Base-by-base conservation (phyloP, 2,329 filamentous ascomycete genomes). In the Colletotrichum lupini region DNA sequence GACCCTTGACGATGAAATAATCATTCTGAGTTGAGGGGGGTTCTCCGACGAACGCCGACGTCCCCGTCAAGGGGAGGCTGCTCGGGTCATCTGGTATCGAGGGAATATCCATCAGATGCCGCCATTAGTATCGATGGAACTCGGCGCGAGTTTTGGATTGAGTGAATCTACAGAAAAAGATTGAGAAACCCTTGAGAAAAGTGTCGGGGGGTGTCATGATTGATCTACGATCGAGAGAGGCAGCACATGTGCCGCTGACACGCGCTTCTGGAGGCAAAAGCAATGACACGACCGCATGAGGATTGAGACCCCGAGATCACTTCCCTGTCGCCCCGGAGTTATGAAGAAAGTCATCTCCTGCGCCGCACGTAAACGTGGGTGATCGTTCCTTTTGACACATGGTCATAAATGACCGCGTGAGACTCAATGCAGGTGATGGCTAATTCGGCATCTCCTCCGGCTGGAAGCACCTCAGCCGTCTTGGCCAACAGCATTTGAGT, bases 11-110 rank as follows among this genome's bases (percentile, higher is more conserved):
- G 64, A 71, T 30, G 46, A 61, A 71, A n/a, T 71, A 71, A 32
- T 71, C 68, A 52, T 71, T n/a, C 14, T 61, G 68, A 9, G 68
- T 71, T 19, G 68, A 57, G 6, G 68, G 68, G n/a, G 68, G 68
- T 49, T 68, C 63, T 49, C 68, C 68, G 16, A 68, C 57, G 12
- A 67, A 68, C 56, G 68, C 68, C 19, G 68, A 71, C n/a, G 19
- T 16, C n/a, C 63, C 68, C 26, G 49, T 14, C 32, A 67, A n/a
- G 35, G 68, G 68, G n/a, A 71, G 68, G 35, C 46, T 37, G 57
- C 24, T 55, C 52, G 57, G 63, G n/a, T 61, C 64, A 53, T 71
- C 57, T 37, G 56, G 35, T 26, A 57, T 71, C 11, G 63, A 53
- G 8, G 56, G 14, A 56, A 68, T 22, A 61, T 22, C 55, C 68